Evolutionary conservation across 257 asterid genomes (phyloP).

Genomic region (Penstemon barbatus): DNA sequence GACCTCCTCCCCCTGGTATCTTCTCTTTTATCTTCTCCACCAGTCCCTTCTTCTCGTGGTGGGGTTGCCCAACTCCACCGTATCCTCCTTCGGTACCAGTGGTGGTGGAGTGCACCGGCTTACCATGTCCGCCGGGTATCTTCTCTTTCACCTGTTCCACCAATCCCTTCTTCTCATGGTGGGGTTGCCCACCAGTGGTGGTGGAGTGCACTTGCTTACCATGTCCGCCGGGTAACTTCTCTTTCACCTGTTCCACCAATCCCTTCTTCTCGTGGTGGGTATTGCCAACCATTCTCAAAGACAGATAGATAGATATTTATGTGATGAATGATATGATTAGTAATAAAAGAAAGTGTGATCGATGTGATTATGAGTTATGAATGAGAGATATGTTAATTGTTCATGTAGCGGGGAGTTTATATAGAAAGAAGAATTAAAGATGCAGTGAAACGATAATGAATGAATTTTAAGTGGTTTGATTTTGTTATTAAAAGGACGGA

Average conservation of each 20-base stretch:
- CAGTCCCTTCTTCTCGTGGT: too few species aligned
- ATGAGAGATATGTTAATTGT: background rate
- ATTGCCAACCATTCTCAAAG: constrained; percentile 29
- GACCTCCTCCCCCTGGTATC: too few species aligned
- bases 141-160: constrained; percentile 54
- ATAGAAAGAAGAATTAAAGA: background rate
- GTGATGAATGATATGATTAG: background rate
- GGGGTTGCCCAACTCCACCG: background rate
- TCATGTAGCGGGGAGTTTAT: background rate
- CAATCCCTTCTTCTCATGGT: constrained; percentile 52
- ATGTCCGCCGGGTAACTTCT: constrained; percentile 50
- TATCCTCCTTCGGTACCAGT: constrained; percentile 20
- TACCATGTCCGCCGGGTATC: constrained; percentile 49
- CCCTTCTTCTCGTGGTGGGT: constrained; percentile 54
- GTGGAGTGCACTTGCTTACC: constrained; percentile 24
- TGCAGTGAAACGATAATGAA: background rate
- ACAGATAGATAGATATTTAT: background rate
- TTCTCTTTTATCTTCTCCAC: too few species aligned
- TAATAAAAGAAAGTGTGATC: background rate
- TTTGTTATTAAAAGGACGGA: too few species aligned
- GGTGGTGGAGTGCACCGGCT: constrained; percentile 1
- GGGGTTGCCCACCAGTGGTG: constrained; percentile 18
- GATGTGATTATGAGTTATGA: too few species aligned
- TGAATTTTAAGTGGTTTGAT: too few species aligned
- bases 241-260: constrained; percentile 49